Percentiles rank a stretch among this genome's conserved stretches.
Evolutionary conservation across 2,329 filamentous ascomycete species (phyloP).

Genomic region (Pseudocercospora ulei): DNA sequence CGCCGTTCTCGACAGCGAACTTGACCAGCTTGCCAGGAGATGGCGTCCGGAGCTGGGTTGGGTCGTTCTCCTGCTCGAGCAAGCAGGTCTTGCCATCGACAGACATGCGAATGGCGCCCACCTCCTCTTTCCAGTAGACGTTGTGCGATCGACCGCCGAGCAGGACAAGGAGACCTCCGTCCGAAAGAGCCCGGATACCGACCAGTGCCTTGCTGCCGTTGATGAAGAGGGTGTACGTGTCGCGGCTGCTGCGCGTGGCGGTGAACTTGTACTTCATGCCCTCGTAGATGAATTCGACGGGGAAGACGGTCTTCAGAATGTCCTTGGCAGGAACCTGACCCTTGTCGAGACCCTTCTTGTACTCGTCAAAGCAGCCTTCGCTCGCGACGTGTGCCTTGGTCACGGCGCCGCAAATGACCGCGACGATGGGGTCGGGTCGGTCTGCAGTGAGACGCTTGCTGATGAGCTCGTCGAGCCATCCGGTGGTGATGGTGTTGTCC

Average conservation of each 20-base stretch:
- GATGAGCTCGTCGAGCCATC: constrained; percentile 97
- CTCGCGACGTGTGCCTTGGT: constrained; percentile 93
- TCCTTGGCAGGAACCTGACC: constrained; percentile 96
- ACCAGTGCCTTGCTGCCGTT: constrained; percentile 95
- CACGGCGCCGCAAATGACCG: constrained; percentile 89
- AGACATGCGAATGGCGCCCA: constrained; percentile 85
- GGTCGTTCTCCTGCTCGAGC: constrained; percentile 97
- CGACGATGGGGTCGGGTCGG: constrained; percentile 82
- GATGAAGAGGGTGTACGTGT: constrained; percentile 97
- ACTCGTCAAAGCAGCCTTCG: constrained; percentile 77
- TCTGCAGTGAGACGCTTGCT: constrained; percentile 95
- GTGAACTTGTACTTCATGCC: constrained; percentile 96
- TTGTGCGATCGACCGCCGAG: constrained; percentile 91
- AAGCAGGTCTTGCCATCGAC: constrained; percentile 97
- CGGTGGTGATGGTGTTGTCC: constrained; percentile 97
- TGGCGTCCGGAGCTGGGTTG: constrained; percentile 87
- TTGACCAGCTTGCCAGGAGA: constrained; percentile 97
- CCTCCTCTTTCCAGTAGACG: constrained; percentile 99
- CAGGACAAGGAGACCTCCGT: constrained; percentile 85
- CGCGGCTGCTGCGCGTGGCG: constrained; percentile 77
- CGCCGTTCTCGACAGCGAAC: constrained; percentile 89
- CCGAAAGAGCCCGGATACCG: constrained; percentile 81
- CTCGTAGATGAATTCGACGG: constrained; percentile 97
- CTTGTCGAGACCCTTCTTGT: constrained; percentile 81
- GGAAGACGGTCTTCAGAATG: constrained; percentile 93